Percentiles rank a stretch among this genome's conserved stretches.
Evolutionary conservation across 23 red algal species (phyloP).

Genomic region (Chondrus crispus): DNA sequence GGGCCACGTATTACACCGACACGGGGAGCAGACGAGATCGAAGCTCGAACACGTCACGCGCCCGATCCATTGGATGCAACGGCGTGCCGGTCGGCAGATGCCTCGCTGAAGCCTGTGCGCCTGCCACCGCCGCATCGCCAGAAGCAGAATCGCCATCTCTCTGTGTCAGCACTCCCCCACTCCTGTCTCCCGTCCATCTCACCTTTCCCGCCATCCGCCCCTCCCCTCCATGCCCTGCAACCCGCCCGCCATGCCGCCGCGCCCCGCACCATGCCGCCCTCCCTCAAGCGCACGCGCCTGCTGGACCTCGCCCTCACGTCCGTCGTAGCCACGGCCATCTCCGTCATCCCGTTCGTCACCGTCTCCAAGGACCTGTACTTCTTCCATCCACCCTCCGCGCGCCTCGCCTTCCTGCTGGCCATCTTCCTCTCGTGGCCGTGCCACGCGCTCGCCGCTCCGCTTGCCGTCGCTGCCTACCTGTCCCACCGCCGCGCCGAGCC

Average conservation of each 20-base stretch:
- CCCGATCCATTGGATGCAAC: no score
- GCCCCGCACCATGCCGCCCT: background rate
- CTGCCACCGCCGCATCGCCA: no score
- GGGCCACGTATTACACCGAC: no score
- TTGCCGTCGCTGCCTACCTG: background rate
- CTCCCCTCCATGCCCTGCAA: background rate
- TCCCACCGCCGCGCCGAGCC: background rate
- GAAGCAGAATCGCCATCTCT: no score
- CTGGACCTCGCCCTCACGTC: conserved; percentile 2
- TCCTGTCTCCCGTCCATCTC: background rate
- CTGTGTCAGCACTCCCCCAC: background rate
- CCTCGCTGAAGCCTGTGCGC: no score
- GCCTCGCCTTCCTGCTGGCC: background rate
- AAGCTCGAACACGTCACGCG: no score
- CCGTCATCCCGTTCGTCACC: conserved; percentile 16
- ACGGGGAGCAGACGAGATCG: no score
- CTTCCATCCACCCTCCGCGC: background rate
- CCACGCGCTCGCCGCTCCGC: background rate
- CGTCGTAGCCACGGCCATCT: background rate
- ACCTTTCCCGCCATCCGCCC: background rate
- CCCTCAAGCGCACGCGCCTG: background rate
- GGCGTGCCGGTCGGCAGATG: no score
- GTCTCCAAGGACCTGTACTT: conserved; percentile 9
- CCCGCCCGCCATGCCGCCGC: background rate
- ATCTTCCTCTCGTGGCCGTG: conserved; percentile 4